These are phyloP conservation scores for Lactarius pseudohatsudake DNA, from an alignment of 768 basidiomycete genomes.

Conservation along the genomic window DNA sequence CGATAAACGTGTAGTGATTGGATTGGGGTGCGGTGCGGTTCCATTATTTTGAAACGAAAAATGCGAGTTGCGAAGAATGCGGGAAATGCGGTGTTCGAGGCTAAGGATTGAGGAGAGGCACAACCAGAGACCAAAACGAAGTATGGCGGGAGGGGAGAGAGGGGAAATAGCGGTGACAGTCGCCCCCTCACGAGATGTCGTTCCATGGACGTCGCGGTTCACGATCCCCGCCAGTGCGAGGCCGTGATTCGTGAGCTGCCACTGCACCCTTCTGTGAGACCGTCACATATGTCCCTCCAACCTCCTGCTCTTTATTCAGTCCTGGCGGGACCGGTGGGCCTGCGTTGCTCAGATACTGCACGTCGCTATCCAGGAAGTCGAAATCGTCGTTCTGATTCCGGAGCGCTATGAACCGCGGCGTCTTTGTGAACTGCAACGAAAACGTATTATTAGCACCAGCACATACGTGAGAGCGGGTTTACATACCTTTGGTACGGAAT, in stretches of 20 bases:
- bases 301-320: conserved; percentile 51
- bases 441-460: conserved; percentile 3
- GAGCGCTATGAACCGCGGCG: conserved; percentile 74
- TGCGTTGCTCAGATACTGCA: conserved; percentile 28
- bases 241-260: conserved; percentile 56
- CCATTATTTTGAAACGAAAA: conserved; percentile 21
- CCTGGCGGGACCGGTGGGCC: conserved; percentile 69
- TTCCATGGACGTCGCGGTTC: conserved; percentile 25
- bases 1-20: conserved; percentile 2
- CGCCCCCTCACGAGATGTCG: conserved; percentile 15
- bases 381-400: conserved; percentile 78
- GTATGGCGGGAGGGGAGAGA: not conserved
- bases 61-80: conserved; percentile 20
- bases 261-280: conserved; percentile 59
- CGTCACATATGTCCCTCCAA: conserved; percentile 84
- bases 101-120: conserved; percentile 1
- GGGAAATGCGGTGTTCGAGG: conserved; percentile 10
- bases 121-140: conserved; percentile 11
- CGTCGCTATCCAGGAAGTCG: conserved; percentile 62
- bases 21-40: conserved; percentile 22
- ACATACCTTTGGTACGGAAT: conserved; percentile 92
- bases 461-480: not conserved
- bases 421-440: conserved; percentile 75
- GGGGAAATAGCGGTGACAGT: not conserved
- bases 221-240: conserved; percentile 20